Evolutionary conservation across 805 yeast species (phyloP), one percentile per base, ranked within the genome.

Genomic region (Clavispora vitiphila): DNA sequence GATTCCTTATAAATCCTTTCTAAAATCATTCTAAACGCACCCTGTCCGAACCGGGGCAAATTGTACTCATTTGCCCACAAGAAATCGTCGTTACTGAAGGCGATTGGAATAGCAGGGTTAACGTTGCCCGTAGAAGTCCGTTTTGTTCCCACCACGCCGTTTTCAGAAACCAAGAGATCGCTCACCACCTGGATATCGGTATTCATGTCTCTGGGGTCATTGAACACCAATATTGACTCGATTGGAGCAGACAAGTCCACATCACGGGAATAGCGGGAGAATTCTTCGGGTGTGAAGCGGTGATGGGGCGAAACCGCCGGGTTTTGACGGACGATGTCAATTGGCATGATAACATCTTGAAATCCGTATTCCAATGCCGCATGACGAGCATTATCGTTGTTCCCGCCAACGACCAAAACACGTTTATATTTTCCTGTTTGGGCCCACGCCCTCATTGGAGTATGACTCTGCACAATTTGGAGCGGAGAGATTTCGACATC

Each of bases 121-220:
- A 58, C 46, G 7, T 40, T 34, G 2, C 38, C 41, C 5, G 47
- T 46, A 7, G 43, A 26, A 12, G 20, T 34, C 42, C 86, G 65
- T 30, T 65, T 54, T 0, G 95, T 86, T 20, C 91, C 91, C 16
- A 83, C 52, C 35, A 60, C 49, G 0, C 96, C 96, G 35, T 60
- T 53, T 7, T 78, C 69, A 8, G 89, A 80, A 47, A 78, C 77
- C 40, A 89, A 65, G 26, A 86, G 54, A 53, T 89, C 97, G 39
- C 76, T 58, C 3, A 87, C 78, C 14, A 90, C 74, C 64, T 89
- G 97, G 8, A 82, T 54, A 59, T 89, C 97, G 1, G 90, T 77
- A 1, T 86, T 89, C 81, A 88, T 74, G 58, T 89, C 96, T 44
- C 95, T 69, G 4, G 96, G 89, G 60, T 90, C 97, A 55, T 85